Evolutionary conservation across 768 basidiomycete species (phyloP), one percentile per base, ranked within the genome.

Genomic region (Roridomyces roridus): DNA sequence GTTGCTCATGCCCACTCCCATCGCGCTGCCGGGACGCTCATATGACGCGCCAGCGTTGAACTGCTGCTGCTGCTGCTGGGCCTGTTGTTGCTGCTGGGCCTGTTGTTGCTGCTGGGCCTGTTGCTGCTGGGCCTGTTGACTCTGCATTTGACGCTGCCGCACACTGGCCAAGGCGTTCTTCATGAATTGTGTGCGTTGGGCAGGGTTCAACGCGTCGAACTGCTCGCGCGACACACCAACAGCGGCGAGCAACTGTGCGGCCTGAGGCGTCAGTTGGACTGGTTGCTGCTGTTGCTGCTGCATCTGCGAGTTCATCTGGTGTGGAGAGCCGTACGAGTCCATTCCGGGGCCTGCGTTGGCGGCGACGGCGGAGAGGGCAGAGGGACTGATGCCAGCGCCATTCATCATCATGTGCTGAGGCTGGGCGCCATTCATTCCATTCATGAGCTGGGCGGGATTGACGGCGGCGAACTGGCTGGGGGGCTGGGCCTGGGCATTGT

Each of bases 181-280:
- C 24, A 63, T 2, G 12, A 50, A 25, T 26, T 6, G n/a, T 21
- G 47, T 36, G 12, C 62, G 62, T 18, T 63, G 50, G n/a, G 39
- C 23, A 8, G 58, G 55, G 29, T 4, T 48, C 58, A 63, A 56
- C 15, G 34, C 35, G 25, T 9, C 20, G 37, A 63, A 10, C 23
- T 46, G 45, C 21, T 63, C 62, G 10, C 58, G 57, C 40, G 62
- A 24, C 39, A 72, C 55, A 8, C 64, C 64, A 2, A 42, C 12
- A 23, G 23, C 57, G 26, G 51, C 59, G 26, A 57, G 56, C 3
- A 62, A 1, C 2, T 51, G 44, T 18, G 46, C 31, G 11, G 18
- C 31, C 15, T 56, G 55, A 1, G 55, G 60, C 18, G 51, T 20
- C 4, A 62, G 57, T 31, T 39, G 36, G 21, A 5, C 39, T 4